Evolutionary conservation across 2,329 filamentous ascomycete genomes (phyloP).

Genomic region (Aspergillus persii): DNA sequence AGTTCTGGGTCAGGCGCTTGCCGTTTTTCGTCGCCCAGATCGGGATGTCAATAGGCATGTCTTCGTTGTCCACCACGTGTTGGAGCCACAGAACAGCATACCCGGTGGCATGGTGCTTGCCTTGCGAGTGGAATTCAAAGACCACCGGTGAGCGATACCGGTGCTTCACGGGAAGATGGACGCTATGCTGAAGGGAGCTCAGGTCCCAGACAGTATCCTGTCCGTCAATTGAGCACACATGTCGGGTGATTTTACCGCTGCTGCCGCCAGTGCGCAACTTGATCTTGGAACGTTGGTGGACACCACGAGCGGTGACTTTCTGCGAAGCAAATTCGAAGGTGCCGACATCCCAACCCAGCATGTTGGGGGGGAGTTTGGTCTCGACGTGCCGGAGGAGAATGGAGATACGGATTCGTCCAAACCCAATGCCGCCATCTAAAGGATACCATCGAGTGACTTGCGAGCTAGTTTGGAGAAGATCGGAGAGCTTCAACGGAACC

Average conservation of each 20-base stretch:
- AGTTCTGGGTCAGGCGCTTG: conserved; percentile 81
- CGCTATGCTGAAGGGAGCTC: conserved; percentile 49
- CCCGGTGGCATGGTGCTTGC: conserved; percentile 68
- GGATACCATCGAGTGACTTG: conserved; percentile 92
- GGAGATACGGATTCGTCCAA: conserved; percentile 83
- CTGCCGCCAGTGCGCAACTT: conserved; percentile 82
- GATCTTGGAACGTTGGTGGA: conserved; percentile 64
- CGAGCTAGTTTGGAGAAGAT: conserved; percentile 82
- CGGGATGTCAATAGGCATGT: conserved; percentile 76
- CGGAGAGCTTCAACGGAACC: conserved; percentile 80
- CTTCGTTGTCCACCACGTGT: conserved; percentile 77
- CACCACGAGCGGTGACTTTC: conserved; percentile 63
- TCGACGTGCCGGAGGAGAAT: conserved; percentile 88
- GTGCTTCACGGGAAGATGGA: conserved; percentile 83
- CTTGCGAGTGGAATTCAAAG: conserved; percentile 73
- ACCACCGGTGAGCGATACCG: conserved; percentile 87
- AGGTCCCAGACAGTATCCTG: conserved; percentile 62
- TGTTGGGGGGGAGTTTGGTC: conserved; percentile 75
- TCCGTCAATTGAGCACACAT: conserved; percentile 60
- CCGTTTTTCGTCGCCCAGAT: conserved; percentile 81
- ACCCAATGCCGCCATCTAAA: conserved; percentile 90
- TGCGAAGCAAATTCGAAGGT: conserved; percentile 84
- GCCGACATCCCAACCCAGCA: conserved; percentile 92
- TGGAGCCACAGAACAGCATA: conserved; percentile 85
- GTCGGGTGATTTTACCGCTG: conserved; percentile 65